These are phyloP conservation scores for Nitzschia sp. DNA, from an alignment of 108 stramenopile genomes.

Conservation along the genomic window DNA sequence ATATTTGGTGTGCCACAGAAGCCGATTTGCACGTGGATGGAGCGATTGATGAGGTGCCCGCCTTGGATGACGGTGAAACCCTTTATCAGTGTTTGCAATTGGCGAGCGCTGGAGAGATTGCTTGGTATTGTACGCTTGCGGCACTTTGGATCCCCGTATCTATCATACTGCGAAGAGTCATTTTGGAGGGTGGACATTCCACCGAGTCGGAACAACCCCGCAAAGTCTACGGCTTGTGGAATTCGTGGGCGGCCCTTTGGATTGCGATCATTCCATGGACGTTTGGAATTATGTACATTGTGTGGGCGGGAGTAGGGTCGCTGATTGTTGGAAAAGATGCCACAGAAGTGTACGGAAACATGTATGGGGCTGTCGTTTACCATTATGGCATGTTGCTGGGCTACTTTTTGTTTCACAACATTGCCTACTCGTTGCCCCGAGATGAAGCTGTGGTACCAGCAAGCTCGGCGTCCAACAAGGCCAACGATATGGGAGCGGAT, in stretches of 20 bases:
- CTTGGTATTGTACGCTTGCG: not conserved
- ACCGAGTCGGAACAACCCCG: not conserved
- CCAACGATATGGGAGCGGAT: not conserved
- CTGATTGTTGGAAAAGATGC: not conserved
- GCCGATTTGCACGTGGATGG: not conserved
- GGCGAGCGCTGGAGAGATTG: not conserved
- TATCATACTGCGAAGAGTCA: not conserved
- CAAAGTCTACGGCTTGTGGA: not conserved
- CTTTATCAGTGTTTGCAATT: not conserved
- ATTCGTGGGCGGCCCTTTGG: not conserved
- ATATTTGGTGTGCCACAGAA: slow-evolving; percentile 8
- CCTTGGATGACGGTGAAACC: not conserved
- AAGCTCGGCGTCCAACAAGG: slow-evolving; percentile 5
- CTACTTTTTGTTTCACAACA: slow-evolving; percentile 9
- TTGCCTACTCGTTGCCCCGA: slow-evolving; percentile 3
- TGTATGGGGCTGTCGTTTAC: slow-evolving; percentile 1
- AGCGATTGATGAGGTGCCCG: not conserved
- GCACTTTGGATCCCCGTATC: not conserved
- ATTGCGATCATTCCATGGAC: slow-evolving; percentile 4
- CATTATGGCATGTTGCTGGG: slow-evolving; percentile 6
- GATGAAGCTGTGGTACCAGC: slow-evolving; percentile 1
- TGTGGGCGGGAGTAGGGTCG: not conserved
- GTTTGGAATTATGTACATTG: slow-evolving; percentile 6
- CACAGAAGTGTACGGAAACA: not conserved
- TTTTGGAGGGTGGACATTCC: not conserved